Base-by-base conservation (phyloP, 2,329 filamentous ascomycete species). In the Alternaria sp. region DNA sequence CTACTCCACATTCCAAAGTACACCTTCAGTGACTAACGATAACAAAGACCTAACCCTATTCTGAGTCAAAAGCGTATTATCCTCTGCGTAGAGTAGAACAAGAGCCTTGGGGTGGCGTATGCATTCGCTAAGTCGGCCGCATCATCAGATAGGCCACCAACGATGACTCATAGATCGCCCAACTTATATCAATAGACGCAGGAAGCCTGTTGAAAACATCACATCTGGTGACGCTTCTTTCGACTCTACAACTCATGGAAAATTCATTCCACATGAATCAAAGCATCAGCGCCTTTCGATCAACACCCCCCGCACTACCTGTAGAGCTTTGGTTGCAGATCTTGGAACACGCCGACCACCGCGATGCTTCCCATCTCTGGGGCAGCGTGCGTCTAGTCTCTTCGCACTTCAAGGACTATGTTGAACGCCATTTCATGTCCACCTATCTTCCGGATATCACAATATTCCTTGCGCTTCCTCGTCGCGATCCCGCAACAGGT, bases 321-420 rank as follows among this genome's bases (percentile, higher is more conserved):
- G 53, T 56, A 4, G 71, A 74, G 45, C 43, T 72, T 50, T 73
- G 67, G 69, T 55, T 72, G 14, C 58, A 69, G 14, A 64, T 72
- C 37, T 47, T 73, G 6, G 68, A 68, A 44, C 18, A 41, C 23
- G 46, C 30, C 9, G 43, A 47, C 10, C 23, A 25, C 10, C 28
- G 59, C 15, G 65, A 69, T 33, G 41, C 57, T 28, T 49, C 60
- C 18, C 60, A 74, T 33, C 65, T 74, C 10, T 74, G 72, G 70
- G 55, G 55, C 2, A 58, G 56, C 5, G 60, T 74, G 3, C 72
- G 69, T 21, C 63, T 56, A n/a, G 56, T 70, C 1, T 72, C 71
- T 5, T 61, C 45, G n/a, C 28, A 44, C 1, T 66, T 66, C 58
- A 66, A 58, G 60, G 54, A 69, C 18, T 60, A 60, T 25, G 66